Evolutionary conservation across 2,329 filamentous ascomycete genomes (phyloP), one percentile per base, ranked within the genome.

Genomic region (Scytalidium sp.): DNA sequence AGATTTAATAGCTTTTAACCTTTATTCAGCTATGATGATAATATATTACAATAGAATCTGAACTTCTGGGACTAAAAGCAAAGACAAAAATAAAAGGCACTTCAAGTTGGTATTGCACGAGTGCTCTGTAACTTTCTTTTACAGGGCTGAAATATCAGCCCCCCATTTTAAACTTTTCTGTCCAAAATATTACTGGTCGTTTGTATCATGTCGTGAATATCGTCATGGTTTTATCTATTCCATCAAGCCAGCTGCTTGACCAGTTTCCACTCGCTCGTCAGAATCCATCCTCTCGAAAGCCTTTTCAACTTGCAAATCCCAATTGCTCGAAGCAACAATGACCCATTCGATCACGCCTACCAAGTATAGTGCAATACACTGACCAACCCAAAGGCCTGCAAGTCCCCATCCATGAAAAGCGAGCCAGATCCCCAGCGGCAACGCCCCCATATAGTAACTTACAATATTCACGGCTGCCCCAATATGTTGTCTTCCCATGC

Each of bases 371-470:
- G 88, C 88, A 53, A 90, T 83, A 61, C 88, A 92, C 64, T 93
- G 88, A 15, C 89, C 90, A 27, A 94, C 73, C 90, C 90, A 96
- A 15, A 96, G 70, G 0, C 90, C 90, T 17, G 77, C 75, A 2
- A 95, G 71, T 0, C 90, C 90, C 89, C 89, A 94, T 17, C 89
- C 89, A 62, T 94, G 82, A 60, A 94, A 94, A 2, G 90, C 90
- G 23, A 96, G 80, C 70, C 82, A 94, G 47, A 95, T 88, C 0
- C 90, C 90, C n/a, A 85, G 71, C 0, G 90, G 90, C 49, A 95
- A 66, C 1, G 90, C 90, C 50, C 87, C 88, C 56, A 84, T 83
- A 65, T 96, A 96, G 67, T 96, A 96, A 63, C 86, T 90, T 17
- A 92, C 68, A 15, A 92, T 74, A 64, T 96, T 96, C 47, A 95